Evolutionary conservation across 176 grass and related monocot species (phyloP).

Genomic region (Triticum timopheevii): DNA sequence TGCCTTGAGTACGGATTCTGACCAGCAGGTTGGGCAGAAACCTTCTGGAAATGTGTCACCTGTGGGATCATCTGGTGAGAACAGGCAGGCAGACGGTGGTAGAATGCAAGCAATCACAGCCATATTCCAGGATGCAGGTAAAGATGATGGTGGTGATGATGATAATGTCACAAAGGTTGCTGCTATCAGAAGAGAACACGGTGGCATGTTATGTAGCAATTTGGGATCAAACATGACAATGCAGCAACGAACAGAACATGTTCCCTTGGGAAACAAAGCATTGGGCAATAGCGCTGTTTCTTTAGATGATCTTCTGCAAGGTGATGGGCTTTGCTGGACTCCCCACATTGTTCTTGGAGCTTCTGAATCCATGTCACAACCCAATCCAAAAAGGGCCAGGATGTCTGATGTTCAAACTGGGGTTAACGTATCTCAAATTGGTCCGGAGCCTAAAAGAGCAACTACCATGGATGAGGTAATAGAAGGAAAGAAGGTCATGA

Average conservation of each 20-base stretch:
- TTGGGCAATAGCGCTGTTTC: slow-evolving; percentile 26
- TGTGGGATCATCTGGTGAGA: neutral
- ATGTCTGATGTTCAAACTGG: slow-evolving; percentile 23
- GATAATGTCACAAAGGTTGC: neutral
- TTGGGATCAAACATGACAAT: slow-evolving; percentile 2
- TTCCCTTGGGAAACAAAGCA: slow-evolving; percentile 23
- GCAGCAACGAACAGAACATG: slow-evolving; percentile 24
- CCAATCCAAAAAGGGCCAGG: slow-evolving; percentile 34
- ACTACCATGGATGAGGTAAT: slow-evolving; percentile 29
- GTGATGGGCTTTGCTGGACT: slow-evolving; percentile 51
- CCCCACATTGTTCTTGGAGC: slow-evolving; percentile 24
- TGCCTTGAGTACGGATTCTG: slow-evolving; percentile 48
- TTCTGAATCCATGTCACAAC: slow-evolving; percentile 13
- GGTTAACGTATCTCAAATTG: neutral
- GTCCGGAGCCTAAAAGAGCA: slow-evolving; percentile 28
- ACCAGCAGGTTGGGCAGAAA: neutral
- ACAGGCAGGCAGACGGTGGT: neutral
- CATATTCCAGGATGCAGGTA: neutral
- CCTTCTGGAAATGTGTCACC: slow-evolving; percentile 18
- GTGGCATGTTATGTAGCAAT: slow-evolving; percentile 1
- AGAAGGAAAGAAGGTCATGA: slow-evolving; percentile 11
- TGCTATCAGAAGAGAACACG: slow-evolving; percentile 12
- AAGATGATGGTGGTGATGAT: neutral
- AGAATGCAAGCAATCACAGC: neutral
- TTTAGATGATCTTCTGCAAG: slow-evolving; percentile 67